A percentile compares a stretch with the other conserved stretches of the same genome.
Conservation (phyloP, 495 filamentous ascomycete species). For the Podospora pseudocomata region DNA sequence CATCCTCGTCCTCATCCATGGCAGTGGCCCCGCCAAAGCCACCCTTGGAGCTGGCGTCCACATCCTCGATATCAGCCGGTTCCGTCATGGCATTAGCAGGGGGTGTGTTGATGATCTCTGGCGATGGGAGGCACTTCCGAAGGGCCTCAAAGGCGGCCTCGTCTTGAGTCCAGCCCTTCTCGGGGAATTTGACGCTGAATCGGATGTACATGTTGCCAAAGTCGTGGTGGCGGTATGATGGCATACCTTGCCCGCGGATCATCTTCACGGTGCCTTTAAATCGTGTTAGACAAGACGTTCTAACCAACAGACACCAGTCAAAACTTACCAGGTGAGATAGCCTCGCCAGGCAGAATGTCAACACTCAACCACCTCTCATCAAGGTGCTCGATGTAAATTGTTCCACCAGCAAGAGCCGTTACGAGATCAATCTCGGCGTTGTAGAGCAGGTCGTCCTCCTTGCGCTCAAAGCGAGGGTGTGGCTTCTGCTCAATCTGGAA, state of each 20-base stretch:
- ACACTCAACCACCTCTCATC: slow-evolving; percentile 95
- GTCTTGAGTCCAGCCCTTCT: slow-evolving; percentile 57
- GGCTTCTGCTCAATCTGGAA: slow-evolving; percentile 99
- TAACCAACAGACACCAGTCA: background rate
- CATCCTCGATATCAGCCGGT: slow-evolving; percentile 73
- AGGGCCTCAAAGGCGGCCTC: slow-evolving; percentile 59
- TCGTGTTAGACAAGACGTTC: slow-evolving; percentile 18
- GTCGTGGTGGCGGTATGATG: slow-evolving; percentile 92
- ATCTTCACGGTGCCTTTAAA: slow-evolving; percentile 79
- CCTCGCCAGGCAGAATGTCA: slow-evolving; percentile 85
- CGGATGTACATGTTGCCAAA: slow-evolving; percentile 95
- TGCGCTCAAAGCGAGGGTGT: slow-evolving; percentile 89
- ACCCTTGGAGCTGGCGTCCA: slow-evolving; percentile 70
- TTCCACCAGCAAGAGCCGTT: slow-evolving; percentile 87
- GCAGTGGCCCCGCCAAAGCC: slow-evolving; percentile 57
- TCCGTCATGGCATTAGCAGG: slow-evolving; percentile 85
- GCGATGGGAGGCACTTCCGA: slow-evolving; percentile 75
- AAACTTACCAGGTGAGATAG: slow-evolving; percentile 83
- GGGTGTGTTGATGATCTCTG: slow-evolving; percentile 55
- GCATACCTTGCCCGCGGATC: slow-evolving; percentile 97
- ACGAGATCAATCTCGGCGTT: slow-evolving; percentile 93
- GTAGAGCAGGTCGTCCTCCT: slow-evolving; percentile 94
- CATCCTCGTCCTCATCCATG: slow-evolving; percentile 73
- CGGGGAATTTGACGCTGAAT: slow-evolving; percentile 96
- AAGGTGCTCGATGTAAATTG: slow-evolving; percentile 88